Evolutionary conservation across 2,329 filamentous ascomycete genomes (phyloP), one percentile per base, ranked within the genome.

Genomic region (Aulographum hederae): DNA sequence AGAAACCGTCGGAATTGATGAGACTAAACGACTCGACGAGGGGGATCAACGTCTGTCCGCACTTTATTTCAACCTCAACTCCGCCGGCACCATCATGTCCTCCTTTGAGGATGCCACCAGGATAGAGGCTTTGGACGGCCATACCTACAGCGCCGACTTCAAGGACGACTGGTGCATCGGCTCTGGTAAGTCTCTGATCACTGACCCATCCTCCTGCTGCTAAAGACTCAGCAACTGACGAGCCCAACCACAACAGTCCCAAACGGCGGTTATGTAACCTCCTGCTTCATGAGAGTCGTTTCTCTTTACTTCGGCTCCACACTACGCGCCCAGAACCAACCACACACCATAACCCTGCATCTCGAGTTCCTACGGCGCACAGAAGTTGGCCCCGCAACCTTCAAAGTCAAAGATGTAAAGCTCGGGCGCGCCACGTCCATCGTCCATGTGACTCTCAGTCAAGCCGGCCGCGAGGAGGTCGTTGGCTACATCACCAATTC

Each of bases 201-300:
- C 13, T 32, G 6, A 16, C 26, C 13, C 4, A 13, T 21, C 6
- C 31, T 11, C n/a, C 30, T 17, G 23, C 30, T 15, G 26, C 14
- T 14, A 30, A 18, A 19, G 14, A 34, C n/a, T n/a, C n/a, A n/a
- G n/a, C n/a, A n/a, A 19, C 17, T 26, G 20, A 26, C 16, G 15
- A 30, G 30, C 34, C 34, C 36, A 32, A 37, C n/a, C 19, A n/a
- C n/a, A 28, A 21, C 43, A 74, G 76, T 80, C 10, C 74, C 75
- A 4, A 73, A 81, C 48, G 76, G 76, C 32, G 76, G 76, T 35
- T 77, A 74, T 42, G 67, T 78, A 12, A 73, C 73, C 6, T 62
- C 70, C 1, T 59, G 66, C 30, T 62, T 81, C 38, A 60, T 76
- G 38, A 60, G 62, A 33, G 67, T 72, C 13, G 69, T 69, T 16